Percentiles rank a stretch among this genome's conserved stretches.
phyloP scores from a whole-genome alignment of 495 filamentous ascomycete genomes.

The Penicillium paxilli region DNA sequence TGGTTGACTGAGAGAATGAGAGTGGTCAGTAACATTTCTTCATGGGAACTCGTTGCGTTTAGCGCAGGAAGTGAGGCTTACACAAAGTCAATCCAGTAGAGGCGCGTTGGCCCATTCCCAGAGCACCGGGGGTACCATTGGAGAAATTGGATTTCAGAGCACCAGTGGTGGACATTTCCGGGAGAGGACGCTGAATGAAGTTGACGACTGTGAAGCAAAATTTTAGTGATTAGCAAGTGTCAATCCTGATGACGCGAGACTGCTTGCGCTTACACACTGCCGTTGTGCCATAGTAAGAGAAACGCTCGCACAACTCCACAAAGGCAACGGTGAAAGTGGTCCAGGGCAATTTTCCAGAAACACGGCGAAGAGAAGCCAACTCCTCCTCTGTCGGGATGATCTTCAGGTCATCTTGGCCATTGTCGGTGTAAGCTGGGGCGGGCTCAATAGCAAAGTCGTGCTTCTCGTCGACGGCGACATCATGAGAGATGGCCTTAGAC shows the following conservation, averaged over 20 bases:
- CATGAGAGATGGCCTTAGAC: constrained; percentile 22
- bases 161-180: constrained; percentile 59
- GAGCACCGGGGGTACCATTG: constrained; percentile 59
- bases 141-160: constrained; percentile 37
- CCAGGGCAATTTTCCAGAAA: constrained; percentile 65
- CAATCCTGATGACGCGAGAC: no score
- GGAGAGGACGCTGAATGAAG: constrained; percentile 69
- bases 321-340: constrained; percentile 69
- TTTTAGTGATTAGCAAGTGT: no score
- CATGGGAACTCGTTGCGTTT: neutral
- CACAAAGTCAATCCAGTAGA: constrained; percentile 60
- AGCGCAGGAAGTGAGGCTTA: constrained; percentile 22
- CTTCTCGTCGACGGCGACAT: constrained; percentile 12
- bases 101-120: constrained; percentile 65
- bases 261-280: constrained; percentile 60
- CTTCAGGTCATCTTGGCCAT: constrained; percentile 24
- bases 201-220: constrained; percentile 51
- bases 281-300: constrained; percentile 77
- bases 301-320: constrained; percentile 76
- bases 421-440: neutral
- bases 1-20: constrained; percentile 57
- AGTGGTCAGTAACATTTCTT: neutral
- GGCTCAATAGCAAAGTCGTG: constrained; percentile 14
- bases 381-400: constrained; percentile 59
- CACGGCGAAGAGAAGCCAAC: constrained; percentile 58